phyloP scores from a whole-genome alignment of 2,329 filamentous ascomycete genomes.

The Domatiomyces globalis region DNA sequence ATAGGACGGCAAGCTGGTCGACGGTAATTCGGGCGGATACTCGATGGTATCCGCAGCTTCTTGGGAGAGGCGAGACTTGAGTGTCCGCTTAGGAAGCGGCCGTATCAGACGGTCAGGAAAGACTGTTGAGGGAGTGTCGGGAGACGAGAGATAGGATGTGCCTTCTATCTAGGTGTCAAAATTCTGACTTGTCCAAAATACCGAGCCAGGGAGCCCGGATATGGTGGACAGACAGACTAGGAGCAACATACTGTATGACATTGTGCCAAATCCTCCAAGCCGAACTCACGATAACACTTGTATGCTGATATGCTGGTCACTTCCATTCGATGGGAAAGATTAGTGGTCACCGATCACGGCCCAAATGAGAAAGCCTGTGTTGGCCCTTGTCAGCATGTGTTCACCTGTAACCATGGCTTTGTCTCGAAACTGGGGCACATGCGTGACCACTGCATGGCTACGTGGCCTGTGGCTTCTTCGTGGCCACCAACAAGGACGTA shows the following conservation, averaged over 20 bases:
- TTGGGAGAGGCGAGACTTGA: conserved; percentile 75
- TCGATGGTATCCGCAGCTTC: conserved; percentile 70
- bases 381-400: not conserved
- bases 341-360: not conserved
- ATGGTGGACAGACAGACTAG: not conserved
- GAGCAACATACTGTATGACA: conserved; percentile 14
- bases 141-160: conserved; percentile 36
- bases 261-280: conserved; percentile 2
- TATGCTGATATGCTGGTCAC: not conserved
- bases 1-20: conserved; percentile 60
- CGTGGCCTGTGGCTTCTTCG: not conserved
- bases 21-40: conserved; percentile 63
- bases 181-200: not conserved
- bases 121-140: conserved; percentile 62
- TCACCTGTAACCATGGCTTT: not conserved
- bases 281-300: not conserved
- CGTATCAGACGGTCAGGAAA: conserved; percentile 87
- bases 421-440: not conserved
- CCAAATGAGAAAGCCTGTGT: not conserved
- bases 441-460: not conserved
- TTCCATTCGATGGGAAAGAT: not conserved
- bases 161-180: conserved; percentile 22
- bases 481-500: not conserved
- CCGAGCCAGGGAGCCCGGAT: not conserved
- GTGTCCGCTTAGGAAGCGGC: conserved; percentile 73